Evolutionary conservation across 2,329 filamentous ascomycete genomes (phyloP).

Genomic region (Botrytis hyacinthi): DNA sequence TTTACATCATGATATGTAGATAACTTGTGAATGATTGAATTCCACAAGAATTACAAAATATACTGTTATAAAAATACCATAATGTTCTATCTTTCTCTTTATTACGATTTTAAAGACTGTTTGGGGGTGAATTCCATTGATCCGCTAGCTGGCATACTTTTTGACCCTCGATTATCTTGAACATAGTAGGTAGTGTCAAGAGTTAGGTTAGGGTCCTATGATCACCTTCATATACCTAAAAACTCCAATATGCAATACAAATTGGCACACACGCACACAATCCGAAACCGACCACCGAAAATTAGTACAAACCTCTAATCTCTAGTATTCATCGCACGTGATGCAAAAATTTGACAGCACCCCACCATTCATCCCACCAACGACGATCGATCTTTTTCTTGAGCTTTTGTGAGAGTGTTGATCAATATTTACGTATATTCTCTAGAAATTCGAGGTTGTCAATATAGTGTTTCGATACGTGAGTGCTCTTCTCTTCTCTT

Average conservation of each 20-base stretch:
- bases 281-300: not conserved
- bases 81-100: not conserved
- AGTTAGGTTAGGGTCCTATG: not conserved
- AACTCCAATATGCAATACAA: not conserved
- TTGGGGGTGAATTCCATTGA: not conserved
- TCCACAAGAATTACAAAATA: not conserved
- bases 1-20: conserved; percentile 11
- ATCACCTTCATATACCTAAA: not conserved
- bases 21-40: not conserved
- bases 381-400: not conserved
- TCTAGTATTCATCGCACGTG: not conserved
- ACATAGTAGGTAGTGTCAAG: not conserved
- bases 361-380: conserved; percentile 15
- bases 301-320: not conserved
- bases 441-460: not conserved
- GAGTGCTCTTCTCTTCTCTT: not conserved
- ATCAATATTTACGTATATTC: not conserved
- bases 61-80: not conserved
- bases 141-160: not conserved
- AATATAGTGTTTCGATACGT: not conserved
- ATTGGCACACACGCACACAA: not conserved
- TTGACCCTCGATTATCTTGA: not conserved
- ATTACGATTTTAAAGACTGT: not conserved
- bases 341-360: conserved; percentile 1
- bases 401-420: not conserved